Percentiles rank a stretch among this genome's conserved stretches.
Conservation (phyloP, 768 basidiomycete genomes). For the Crucibulum laeve region DNA sequence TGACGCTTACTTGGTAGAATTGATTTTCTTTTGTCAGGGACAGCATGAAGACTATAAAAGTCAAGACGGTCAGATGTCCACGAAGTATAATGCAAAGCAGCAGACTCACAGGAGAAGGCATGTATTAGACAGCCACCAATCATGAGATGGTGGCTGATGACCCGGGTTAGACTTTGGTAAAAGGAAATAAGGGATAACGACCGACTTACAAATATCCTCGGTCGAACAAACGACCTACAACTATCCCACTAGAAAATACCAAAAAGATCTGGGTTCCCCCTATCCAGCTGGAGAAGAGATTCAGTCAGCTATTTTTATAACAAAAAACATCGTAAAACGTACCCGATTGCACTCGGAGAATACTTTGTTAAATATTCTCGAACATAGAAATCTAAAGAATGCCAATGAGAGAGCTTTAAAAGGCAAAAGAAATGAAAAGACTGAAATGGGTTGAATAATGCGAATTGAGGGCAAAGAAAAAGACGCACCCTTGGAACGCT, state of each 20-base stretch:
- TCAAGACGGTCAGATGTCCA: neutral
- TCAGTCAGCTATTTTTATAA: neutral
- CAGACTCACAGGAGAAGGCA: neutral
- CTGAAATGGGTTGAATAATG: too few species aligned
- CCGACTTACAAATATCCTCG: constrained; percentile 33
- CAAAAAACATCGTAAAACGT: neutral
- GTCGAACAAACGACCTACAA: constrained; percentile 34
- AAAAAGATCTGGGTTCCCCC: constrained; percentile 35
- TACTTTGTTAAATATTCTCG: constrained; percentile 16
- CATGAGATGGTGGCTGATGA: neutral
- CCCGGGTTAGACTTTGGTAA: neutral
- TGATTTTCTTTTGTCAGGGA: constrained; percentile 25
- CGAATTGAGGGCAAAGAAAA: too few species aligned
- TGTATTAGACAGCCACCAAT: neutral
- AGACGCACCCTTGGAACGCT: constrained; percentile 15
- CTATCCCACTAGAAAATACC: constrained; percentile 31
- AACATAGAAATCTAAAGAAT: constrained; percentile 12
- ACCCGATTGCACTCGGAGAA: constrained; percentile 15
- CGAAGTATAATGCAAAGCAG: neutral
- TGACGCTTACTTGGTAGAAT: constrained; percentile 27
- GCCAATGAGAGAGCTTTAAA: too few species aligned
- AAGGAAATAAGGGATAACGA: neutral
- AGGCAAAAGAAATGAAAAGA: neutral
- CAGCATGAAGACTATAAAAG: constrained; percentile 23
- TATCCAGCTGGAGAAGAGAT: constrained; percentile 10